Evolutionary conservation across 2,329 filamentous ascomycete species (phyloP).

Genomic region (Diaporthe ampelina): DNA sequence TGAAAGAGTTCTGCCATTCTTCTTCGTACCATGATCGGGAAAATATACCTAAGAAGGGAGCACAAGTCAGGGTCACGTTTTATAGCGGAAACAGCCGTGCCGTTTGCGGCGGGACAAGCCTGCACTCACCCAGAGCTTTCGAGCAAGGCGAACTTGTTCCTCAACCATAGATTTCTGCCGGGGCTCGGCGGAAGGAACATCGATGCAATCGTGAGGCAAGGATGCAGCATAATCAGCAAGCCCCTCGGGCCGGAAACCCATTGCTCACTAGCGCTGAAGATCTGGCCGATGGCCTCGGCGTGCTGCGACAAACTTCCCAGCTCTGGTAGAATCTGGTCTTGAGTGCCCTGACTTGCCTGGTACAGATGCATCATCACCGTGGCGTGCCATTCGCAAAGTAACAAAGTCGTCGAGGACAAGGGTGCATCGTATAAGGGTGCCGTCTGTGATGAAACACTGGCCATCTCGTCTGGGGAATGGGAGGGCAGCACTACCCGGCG

Average conservation of each 20-base stretch:
- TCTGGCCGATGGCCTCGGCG: conserved; percentile 79
- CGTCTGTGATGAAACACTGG: conserved; percentile 74
- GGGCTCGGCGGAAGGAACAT: conserved; percentile 84
- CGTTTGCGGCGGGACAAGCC: conserved; percentile 27
- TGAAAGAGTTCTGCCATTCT: conserved; percentile 84
- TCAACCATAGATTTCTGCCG: conserved; percentile 82
- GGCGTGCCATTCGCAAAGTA: conserved; percentile 83
- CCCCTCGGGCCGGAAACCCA: conserved; percentile 80
- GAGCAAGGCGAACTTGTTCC: conserved; percentile 82
- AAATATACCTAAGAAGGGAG: conserved; percentile 78
- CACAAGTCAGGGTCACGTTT: background rate
- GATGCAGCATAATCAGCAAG: conserved; percentile 79
- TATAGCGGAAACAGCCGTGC: background rate
- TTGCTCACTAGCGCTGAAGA: conserved; percentile 83
- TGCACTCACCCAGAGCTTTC: conserved; percentile 82
- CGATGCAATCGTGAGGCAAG: conserved; percentile 80
- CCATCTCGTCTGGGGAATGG: conserved; percentile 74
- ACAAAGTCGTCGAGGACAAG: conserved; percentile 80
- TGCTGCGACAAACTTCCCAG: conserved; percentile 69
- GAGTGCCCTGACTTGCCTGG: conserved; percentile 73
- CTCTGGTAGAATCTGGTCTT: conserved; percentile 65
- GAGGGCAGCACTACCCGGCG: conserved; percentile 71
- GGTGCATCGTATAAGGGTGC: conserved; percentile 75
- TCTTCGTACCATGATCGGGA: conserved; percentile 78
- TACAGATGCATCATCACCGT: conserved; percentile 85